phyloP scores from a whole-genome alignment of 345 rosid genomes.

The Capsella bursapastoris region DNA sequence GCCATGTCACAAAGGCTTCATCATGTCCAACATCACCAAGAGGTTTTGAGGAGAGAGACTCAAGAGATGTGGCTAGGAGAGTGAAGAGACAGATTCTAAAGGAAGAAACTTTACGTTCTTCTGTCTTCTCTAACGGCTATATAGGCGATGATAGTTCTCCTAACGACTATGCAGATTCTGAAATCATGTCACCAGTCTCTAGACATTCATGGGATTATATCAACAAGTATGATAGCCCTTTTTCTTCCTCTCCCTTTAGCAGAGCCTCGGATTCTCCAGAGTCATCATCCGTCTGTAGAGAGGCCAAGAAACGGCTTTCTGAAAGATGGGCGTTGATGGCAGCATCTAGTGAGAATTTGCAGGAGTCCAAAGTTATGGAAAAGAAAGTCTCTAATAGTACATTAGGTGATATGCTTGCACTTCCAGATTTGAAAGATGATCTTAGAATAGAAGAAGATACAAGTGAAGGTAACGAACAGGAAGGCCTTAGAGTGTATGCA shows the following conservation, averaged over 20 bases:
- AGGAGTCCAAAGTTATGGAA: constrained; percentile 52
- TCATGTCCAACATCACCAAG: constrained; percentile 60
- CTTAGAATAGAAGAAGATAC: constrained; percentile 45
- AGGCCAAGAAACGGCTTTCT: constrained; percentile 66
- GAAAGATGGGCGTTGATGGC: constrained; percentile 97
- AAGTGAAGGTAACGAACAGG: constrained; percentile 51
- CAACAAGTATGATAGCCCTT: constrained; percentile 70
- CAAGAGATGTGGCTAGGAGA: constrained; percentile 60
- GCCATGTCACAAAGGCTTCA: constrained; percentile 53
- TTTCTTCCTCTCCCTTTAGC: constrained; percentile 73
- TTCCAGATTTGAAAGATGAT: constrained; percentile 60
- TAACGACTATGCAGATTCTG: constrained; percentile 73
- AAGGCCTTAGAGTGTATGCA: constrained; percentile 51
- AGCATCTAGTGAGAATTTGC: constrained; percentile 55
- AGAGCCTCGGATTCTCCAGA: constrained; percentile 82
- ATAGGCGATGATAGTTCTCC: constrained; percentile 79
- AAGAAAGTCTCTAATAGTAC: constrained; percentile 65
- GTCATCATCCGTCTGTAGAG: constrained; percentile 78
- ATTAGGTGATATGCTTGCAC: constrained; percentile 96
- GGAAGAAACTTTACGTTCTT: constrained; percentile 70
- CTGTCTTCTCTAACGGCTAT: constrained; percentile 77
- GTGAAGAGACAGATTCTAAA: constrained; percentile 53
- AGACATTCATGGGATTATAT: constrained; percentile 89
- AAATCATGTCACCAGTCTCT: constrained; percentile 75
- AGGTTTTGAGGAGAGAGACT: constrained; percentile 53